phyloP scores from a whole-genome alignment of 345 rosid genomes.

The Triadica sebifera region DNA sequence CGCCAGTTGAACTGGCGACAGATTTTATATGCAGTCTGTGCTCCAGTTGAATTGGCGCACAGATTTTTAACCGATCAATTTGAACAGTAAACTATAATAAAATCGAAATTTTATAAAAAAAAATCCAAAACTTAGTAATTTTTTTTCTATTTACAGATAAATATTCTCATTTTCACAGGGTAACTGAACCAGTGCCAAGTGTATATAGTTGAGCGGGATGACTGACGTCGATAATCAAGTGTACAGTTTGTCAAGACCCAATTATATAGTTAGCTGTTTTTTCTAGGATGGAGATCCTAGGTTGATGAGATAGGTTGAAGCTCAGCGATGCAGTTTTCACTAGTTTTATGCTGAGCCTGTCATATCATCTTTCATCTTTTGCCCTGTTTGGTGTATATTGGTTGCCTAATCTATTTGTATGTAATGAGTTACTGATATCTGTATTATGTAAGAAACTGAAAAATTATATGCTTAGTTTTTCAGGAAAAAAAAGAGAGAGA shows the following conservation, averaged over 20 bases:
- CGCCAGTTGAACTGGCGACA: too few relatives aligned
- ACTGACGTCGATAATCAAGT: not conserved
- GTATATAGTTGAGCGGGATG: constrained; percentile 1
- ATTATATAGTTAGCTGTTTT: constrained; percentile 12
- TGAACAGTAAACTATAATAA: too few relatives aligned
- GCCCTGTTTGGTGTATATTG: not conserved
- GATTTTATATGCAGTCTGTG: too few relatives aligned
- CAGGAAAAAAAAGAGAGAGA: too few relatives aligned
- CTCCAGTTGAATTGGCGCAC: too few relatives aligned
- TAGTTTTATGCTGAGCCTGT: not conserved
- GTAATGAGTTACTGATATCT: not conserved
- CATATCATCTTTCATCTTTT: not conserved
- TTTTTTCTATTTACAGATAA: too few relatives aligned
- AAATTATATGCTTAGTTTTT: not conserved
- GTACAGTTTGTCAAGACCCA: constrained; percentile 15
- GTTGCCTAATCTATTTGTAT: not conserved
- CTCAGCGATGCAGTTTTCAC: not conserved
- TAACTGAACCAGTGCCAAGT: not conserved
- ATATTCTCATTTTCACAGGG: too few relatives aligned
- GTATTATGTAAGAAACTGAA: not conserved
- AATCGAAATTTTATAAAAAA: too few relatives aligned
- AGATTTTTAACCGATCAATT: too few relatives aligned
- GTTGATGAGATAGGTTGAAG: not conserved
- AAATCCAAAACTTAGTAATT: too few relatives aligned
- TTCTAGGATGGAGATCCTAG: not conserved